A percentile compares a stretch with the other conserved stretches of the same genome.
These are phyloP conservation scores for Botryotinia globosa DNA, from an alignment of 2,329 filamentous ascomycete species.

Conservation along the genomic window DNA sequence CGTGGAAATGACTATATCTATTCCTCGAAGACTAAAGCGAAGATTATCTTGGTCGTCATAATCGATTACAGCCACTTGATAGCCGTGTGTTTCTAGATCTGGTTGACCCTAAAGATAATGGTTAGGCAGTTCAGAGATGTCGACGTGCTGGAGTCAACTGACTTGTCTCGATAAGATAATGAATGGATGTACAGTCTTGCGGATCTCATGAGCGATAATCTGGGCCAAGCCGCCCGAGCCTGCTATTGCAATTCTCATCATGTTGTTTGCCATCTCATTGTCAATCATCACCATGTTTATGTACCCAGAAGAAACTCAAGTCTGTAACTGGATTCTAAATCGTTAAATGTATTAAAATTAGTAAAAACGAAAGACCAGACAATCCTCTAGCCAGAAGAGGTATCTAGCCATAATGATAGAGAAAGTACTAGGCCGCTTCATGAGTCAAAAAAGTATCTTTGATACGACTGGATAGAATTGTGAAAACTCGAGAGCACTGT, in stretches of 20 bases:
- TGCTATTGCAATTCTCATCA: constrained; percentile 60
- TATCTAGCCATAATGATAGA: background rate
- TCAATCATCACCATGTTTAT: background rate
- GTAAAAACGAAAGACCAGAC: background rate
- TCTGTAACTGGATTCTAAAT: background rate
- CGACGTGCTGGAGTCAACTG: constrained; percentile 34
- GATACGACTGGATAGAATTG: constrained; percentile 27
- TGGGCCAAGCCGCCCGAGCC: constrained; percentile 59
- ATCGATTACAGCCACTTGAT: constrained; percentile 68
- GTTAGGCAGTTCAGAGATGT: background rate
- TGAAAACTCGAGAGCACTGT: background rate
- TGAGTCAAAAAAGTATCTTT: constrained; percentile 27
- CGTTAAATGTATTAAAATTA: background rate
- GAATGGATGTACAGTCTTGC: constrained; percentile 63
- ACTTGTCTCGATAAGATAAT: constrained; percentile 68
- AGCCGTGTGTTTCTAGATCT: constrained; percentile 42
- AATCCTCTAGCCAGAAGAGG: constrained; percentile 3
- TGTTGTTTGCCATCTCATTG: constrained; percentile 24
- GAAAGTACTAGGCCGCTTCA: constrained; percentile 26
- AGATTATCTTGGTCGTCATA: constrained; percentile 59
- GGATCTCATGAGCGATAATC: constrained; percentile 57
- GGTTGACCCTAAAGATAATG: constrained; percentile 38
- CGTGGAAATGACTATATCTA: constrained; percentile 74
- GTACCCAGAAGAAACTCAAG: background rate
- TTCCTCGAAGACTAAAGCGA: constrained; percentile 64